A percentile compares a stretch with the other conserved stretches of the same genome.
These are phyloP conservation scores for Xanthoceras sorbifolium DNA, from an alignment of 345 rosid genomes.

Conservation along the genomic window DNA sequence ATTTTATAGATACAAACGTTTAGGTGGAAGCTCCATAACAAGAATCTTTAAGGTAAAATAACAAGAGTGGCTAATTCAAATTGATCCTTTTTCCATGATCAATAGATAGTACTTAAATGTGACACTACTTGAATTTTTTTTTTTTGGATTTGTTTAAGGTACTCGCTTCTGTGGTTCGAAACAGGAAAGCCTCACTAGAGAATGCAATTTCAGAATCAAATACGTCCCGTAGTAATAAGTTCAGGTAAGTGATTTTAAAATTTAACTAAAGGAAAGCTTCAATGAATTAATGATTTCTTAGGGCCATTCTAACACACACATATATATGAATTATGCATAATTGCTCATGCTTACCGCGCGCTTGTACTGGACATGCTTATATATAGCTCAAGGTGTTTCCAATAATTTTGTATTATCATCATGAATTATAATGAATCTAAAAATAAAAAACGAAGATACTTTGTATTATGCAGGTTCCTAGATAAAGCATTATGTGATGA, in stretches of 20 bases:
- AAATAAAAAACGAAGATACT: background rate
- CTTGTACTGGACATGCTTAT: background rate
- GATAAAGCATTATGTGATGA: slow-evolving; percentile 42
- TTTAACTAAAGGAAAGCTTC: too few species aligned
- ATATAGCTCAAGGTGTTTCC: background rate
- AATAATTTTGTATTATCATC: background rate
- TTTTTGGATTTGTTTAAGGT: slow-evolving; percentile 31
- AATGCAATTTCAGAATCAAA: slow-evolving; percentile 13
- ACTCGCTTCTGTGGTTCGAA: slow-evolving; percentile 41
- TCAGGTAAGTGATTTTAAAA: slow-evolving; percentile 32
- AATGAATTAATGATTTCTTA: too few species aligned
- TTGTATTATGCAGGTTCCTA: slow-evolving; percentile 41
- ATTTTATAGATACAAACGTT: slow-evolving; percentile 43
- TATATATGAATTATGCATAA: too few species aligned
- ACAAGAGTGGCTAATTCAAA: background rate
- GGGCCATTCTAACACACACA: too few species aligned
- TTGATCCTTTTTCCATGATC: background rate
- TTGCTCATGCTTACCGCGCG: too few species aligned
- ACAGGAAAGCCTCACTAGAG: slow-evolving; percentile 34
- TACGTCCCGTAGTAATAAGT: slow-evolving; percentile 30
- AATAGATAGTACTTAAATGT: background rate
- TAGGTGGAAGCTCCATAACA: slow-evolving; percentile 50
- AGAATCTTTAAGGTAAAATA: slow-evolving; percentile 37
- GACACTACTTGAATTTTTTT: background rate
- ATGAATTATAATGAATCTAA: background rate